Base-by-base conservation (phyloP, 257 asterid genomes). In the Verbascum thapsus region DNA sequence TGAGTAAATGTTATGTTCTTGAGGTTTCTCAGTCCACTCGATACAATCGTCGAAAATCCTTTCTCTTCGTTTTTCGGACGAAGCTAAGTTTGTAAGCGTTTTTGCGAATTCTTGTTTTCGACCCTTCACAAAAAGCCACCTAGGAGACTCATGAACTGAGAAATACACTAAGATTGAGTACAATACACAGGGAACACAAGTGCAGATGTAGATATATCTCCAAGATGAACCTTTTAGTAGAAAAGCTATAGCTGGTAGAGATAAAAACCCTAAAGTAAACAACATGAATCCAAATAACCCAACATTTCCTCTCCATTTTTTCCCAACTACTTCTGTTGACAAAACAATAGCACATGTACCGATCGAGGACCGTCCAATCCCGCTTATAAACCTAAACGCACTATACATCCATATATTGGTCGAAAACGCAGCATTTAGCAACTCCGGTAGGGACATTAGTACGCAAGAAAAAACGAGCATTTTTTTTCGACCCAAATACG, bases 391-490 rank as follows among this genome's bases (percentile, higher is more conserved):
- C 57, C 80, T 72, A 58, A 81, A 63, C 8, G 23, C 72, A 1
- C 77, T 44, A 64, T 79, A 84, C 41, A 70, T 61, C 86, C 88
- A 84, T 11, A 84, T 20, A 44, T 79, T 84, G n/a, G 10, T 16
- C 6, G 79, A 69, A 37, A 72, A 53, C 6, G 85, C 80, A 15
- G 78, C 32, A 26, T 26, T 70, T 30, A 74, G 30, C 8, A 49
- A 34, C 8, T 84, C 76, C 35, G 74, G 43, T 0, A 48, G 1
- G 0, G 88, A 79, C 88, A 81, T 81, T 3, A 72, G 8, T 5
- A 81, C 49, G 69, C 76, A 72, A 8, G 79, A 82, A 7, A 77
- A 22, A 18, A 74, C 54, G 10, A 84, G 51, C 72, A 75, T 63
- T 3, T 72, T 81, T 22, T 81, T 84, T 8, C 84, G 77, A 10